Conservation (phyloP, 345 rosid genomes). For the Syzygium oleosum region DNA sequence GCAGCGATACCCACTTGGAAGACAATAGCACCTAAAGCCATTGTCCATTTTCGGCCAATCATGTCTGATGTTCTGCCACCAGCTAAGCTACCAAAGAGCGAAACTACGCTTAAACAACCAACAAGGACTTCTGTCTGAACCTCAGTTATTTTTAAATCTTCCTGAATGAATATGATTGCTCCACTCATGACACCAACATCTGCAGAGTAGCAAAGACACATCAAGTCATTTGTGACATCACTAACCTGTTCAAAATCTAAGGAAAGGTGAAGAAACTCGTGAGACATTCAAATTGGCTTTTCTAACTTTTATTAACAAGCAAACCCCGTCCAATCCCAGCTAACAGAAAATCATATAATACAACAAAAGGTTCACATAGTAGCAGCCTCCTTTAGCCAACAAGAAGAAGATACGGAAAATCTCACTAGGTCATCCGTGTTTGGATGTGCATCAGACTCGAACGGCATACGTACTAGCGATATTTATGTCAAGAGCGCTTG, state of each 20-base stretch:
- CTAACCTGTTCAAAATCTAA: background rate
- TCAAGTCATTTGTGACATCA: background rate
- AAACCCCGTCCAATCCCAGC: background rate
- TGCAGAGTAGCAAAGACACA: constrained; percentile 15
- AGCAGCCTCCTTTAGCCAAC: background rate
- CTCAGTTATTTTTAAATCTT: constrained; percentile 71
- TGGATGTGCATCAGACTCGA: background rate
- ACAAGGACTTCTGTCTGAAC: constrained; percentile 74
- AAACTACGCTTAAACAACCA: constrained; percentile 65
- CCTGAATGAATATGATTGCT: constrained; percentile 79
- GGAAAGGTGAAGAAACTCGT: background rate
- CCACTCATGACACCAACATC: constrained; percentile 99
- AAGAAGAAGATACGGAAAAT: background rate
- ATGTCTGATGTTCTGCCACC: constrained; percentile 81
- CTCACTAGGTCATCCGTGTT: background rate
- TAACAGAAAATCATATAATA: background rate
- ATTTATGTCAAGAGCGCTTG: background rate
- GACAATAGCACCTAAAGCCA: constrained; percentile 78
- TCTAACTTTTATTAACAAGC: background rate
- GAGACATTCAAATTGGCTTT: background rate
- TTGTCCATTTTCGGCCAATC: constrained; percentile 88
- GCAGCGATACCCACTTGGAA: constrained; percentile 62
- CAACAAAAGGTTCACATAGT: background rate
- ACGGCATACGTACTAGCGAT: background rate
- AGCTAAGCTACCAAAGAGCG: constrained; percentile 79